A percentile compares a stretch with the other conserved stretches of the same genome.
Conservation (phyloP, 345 rosid species). For the Eucalyptus guilfoylei region DNA sequence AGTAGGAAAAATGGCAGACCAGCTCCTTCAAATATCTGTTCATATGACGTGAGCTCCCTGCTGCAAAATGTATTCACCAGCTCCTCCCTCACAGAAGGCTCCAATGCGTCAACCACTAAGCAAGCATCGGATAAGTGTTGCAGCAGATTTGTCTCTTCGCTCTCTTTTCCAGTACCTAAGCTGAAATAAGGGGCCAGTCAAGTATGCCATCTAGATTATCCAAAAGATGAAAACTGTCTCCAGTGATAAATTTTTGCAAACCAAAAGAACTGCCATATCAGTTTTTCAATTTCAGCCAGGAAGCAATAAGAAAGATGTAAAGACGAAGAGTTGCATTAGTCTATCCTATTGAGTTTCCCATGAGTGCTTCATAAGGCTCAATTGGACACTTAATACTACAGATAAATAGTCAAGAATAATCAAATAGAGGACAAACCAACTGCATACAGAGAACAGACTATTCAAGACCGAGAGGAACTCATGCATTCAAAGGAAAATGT, state of each 20-base stretch:
- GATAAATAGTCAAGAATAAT: background rate
- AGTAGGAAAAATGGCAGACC: constrained; percentile 35
- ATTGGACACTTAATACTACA: background rate
- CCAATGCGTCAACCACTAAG: constrained; percentile 94
- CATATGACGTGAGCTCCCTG: constrained; percentile 95
- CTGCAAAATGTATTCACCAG: constrained; percentile 96
- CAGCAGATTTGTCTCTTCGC: constrained; percentile 77
- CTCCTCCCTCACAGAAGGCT: constrained; percentile 98
- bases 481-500: background rate
- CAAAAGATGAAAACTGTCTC: background rate
- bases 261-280: background rate
- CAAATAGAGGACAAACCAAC: background rate
- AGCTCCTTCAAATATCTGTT: constrained; percentile 99
- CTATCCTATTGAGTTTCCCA: background rate
- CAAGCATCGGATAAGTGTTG: constrained; percentile 94
- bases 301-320: background rate
- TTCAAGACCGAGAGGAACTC: background rate
- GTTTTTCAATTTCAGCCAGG: background rate
- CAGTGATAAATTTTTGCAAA: background rate
- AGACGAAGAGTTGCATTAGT: background rate
- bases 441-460: background rate
- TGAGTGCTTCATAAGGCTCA: background rate
- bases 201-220: background rate
- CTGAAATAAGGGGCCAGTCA: constrained; percentile 36
- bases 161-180: constrained; percentile 97